Base-by-base conservation (phyloP, 805 yeast species). In the Spathaspora passalidarum region DNA sequence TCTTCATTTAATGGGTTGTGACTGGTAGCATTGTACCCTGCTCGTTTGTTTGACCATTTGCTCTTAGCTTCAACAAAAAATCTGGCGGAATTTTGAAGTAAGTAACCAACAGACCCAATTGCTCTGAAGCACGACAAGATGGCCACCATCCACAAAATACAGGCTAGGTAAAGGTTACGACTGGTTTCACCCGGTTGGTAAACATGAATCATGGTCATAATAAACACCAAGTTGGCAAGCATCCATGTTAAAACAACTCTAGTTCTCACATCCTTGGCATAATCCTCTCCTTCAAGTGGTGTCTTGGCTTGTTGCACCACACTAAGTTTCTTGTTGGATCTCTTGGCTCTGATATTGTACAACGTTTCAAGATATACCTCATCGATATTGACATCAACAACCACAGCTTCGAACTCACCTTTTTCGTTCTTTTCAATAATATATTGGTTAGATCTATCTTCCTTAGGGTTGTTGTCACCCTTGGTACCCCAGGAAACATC, bases 401-500 rank as follows among this genome's bases (percentile, higher is more conserved):
- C 90, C 37, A 88, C 89, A 34, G 89, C 86, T 60, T 87, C 91
- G 43, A 69, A 72, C 50, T 83, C 85, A 43, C 96, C 96, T 47
- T 85, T 79, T 45, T 86, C 94, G 49, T 84, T 84, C 59, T 86
- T 84, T 42, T 80, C 84, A 50, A 88, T 86, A 23, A 87, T 86
- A 42, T 96, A 96, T 38, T 87, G 84, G 40, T 96, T 91, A 32
- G 84, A 72, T 49, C 80, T 85, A 52, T 80, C 80, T 16, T 81
- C 78, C 32, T 65, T 61, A 39, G 81, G 85, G 49, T 79, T 80
- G 52, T 84, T 86, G 49, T 91, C 97, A 54, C 99, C 99, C 63
- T 92, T 92, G 2, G 99, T 92, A 67, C 99, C 99, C 99, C 99
- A 92, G 0, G 97, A 87, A 42, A 94, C 96, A 73, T 92, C 99